A percentile compares a stretch with the other conserved stretches of the same genome.
These are phyloP conservation scores for Pinus taeda DNA, from an alignment of 75 land plant genomes.

Conservation along the genomic window DNA sequence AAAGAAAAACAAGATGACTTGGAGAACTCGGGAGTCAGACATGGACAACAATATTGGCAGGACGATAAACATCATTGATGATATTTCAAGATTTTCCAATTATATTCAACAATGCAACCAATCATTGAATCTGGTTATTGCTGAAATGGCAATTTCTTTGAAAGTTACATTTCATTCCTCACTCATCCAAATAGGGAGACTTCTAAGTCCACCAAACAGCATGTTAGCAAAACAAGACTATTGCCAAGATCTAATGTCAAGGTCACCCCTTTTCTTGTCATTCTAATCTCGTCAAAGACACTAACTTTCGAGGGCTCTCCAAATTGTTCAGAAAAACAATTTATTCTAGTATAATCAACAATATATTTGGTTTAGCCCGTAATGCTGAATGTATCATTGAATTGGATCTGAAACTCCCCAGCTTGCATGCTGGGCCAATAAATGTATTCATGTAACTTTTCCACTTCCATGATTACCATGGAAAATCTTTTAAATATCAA, in stretches of 20 bases:
- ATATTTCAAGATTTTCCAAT: slow-evolving; percentile 3
- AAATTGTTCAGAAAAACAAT: too few relatives aligned
- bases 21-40: slow-evolving; percentile 3
- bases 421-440: too few relatives aligned
- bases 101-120: slow-evolving; percentile 4
- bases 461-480: too few relatives aligned
- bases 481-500: too few relatives aligned
- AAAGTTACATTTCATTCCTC: slow-evolving; percentile 8
- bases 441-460: too few relatives aligned
- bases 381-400: too few relatives aligned
- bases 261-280: slow-evolving; percentile 5
- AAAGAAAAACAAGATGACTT: neutral
- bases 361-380: too few relatives aligned
- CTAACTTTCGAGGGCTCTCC: too few relatives aligned
- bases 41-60: slow-evolving; percentile 11
- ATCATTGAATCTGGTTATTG: slow-evolving; percentile 8
- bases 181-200: slow-evolving; percentile 1
- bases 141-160: slow-evolving; percentile 10
- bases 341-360: too few relatives aligned
- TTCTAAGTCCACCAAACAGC: neutral
- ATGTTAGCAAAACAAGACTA: neutral
- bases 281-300: too few relatives aligned
- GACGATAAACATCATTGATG: neutral
- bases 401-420: too few relatives aligned
- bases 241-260: slow-evolving; percentile 4